phyloP scores from a whole-genome alignment of 176 grass and related monocot genomes.

The Triticum turgidum region DNA sequence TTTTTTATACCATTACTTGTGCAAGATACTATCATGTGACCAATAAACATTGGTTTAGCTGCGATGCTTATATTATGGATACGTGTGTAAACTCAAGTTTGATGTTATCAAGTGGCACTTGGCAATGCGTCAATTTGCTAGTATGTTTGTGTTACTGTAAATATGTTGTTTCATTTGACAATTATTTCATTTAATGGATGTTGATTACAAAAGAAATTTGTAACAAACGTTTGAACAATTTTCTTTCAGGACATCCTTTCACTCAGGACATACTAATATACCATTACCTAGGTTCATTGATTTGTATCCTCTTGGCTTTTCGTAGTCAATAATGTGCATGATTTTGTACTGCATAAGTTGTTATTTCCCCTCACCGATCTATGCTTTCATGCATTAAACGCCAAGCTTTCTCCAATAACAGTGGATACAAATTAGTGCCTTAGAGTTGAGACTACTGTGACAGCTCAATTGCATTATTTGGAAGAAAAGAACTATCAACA shows the following conservation, averaged over 20 bases:
- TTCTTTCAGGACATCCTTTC: not conserved
- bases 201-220: not conserved
- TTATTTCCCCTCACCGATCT: not conserved
- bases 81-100: conserved; percentile 42
- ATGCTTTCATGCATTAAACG: not conserved
- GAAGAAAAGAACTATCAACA: not conserved
- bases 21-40: conserved; percentile 36
- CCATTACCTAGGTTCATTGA: not conserved
- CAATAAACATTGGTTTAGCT: conserved; percentile 58
- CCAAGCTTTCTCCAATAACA: not conserved
- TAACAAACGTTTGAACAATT: not conserved
- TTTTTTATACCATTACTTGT: conserved; percentile 31
- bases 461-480: not conserved
- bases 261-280: not conserved
- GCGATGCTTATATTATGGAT: conserved; percentile 41
- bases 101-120: conserved; percentile 25
- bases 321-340: not conserved
- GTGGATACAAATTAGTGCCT: not conserved
- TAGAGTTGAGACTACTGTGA: not conserved
- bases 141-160: not conserved
- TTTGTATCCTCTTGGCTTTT: not conserved
- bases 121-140: not conserved
- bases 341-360: not conserved
- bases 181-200: not conserved
- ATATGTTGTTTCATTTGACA: conserved; percentile 10